phyloP scores from a whole-genome alignment of 2,329 filamentous ascomycete genomes.

The Aspergillus sp. region DNA sequence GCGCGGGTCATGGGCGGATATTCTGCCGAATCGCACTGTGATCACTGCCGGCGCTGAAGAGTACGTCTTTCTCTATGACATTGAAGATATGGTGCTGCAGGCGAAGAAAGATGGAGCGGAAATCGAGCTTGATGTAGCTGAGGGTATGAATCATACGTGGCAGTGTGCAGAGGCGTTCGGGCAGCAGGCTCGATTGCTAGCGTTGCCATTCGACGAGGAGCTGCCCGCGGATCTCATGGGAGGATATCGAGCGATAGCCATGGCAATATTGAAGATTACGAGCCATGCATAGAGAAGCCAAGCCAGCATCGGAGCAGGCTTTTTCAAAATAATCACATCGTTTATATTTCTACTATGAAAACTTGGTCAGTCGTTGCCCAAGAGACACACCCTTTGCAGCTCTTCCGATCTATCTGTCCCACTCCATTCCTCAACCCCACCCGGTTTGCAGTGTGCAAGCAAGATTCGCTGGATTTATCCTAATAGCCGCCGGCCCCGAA shows the following conservation, averaged over 20 bases:
- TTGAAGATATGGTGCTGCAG: conserved; percentile 18
- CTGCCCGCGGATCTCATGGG: conserved; percentile 9
- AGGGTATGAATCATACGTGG: conserved; percentile 22
- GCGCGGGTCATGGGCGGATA: conserved; percentile 20
- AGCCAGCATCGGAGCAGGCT: neutral
- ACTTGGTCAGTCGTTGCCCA: too few species aligned
- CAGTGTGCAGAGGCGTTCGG: conserved; percentile 22
- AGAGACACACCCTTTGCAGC: too few species aligned
- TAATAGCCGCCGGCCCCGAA: too few species aligned
- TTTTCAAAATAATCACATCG: too few species aligned
- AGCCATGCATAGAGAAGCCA: neutral
- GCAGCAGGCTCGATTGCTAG: conserved; percentile 19
- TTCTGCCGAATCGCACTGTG: conserved; percentile 20
- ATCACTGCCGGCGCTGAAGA: conserved; percentile 23
- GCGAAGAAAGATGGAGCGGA: conserved; percentile 12
- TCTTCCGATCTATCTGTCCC: too few species aligned
- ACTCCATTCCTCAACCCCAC: too few species aligned
- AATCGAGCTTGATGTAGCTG: conserved; percentile 9
- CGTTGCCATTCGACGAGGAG: conserved; percentile 4
- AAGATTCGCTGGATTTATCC: too few species aligned
- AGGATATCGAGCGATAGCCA: conserved; percentile 21
- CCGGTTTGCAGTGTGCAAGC: too few species aligned
- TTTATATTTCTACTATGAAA: too few species aligned
- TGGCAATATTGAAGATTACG: conserved; percentile 41
- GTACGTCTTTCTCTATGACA: conserved; percentile 22